Evolutionary conservation across 768 basidiomycete genomes (phyloP), one percentile per base, ranked within the genome.

Genomic region (Pleurotus tuoliensis): DNA sequence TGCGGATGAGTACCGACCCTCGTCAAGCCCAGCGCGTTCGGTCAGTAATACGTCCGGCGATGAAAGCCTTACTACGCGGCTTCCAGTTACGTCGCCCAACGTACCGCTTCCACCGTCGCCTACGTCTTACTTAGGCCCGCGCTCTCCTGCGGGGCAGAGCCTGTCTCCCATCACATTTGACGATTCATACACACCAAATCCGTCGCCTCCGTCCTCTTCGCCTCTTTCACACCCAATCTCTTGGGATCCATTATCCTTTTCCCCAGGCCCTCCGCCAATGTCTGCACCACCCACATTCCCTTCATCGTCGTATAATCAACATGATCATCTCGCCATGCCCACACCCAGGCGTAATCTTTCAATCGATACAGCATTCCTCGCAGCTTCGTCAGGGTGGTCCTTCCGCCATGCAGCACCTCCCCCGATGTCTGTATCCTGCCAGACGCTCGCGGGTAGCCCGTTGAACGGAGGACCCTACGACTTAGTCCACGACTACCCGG

Each of bases 1-100:
- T 1, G 86, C 82, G 15, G 78, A 81, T 54, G 75, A 80, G 43
- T 90, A 81, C 45, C 82, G 87, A 27, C 86, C 85, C 20, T 86
- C 85, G 9, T 88, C 86, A 46, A 80, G 76, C 3, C 82, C 83
- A 2, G 68, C 77, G n/a, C 73, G 30, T 11, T 34, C 75, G 6
- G 75, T 77, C 48, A 67, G 69, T 3, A 74, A 71, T 44, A 71
- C 48, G 39, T n/a, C 38, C 51, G 41, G n/a, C 3, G n/a, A 22
- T 37, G 66, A 69, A 22, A 67, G 73, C 57, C 65, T 66, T 12
- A 74, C 76, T 63, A 63, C 73, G 18, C 38, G 6, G 37, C 38
- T 8, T 39, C 51, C 18, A 7, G 38, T 41, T 39, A 12, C 13
- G 39, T n/a, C 34, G n/a, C 38, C 51, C 20, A 13, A 37, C 39